These are phyloP conservation scores for Mortierella sp. DNA, from an alignment of 371 early-diverging fungal genomes.

Conservation along the genomic window DNA sequence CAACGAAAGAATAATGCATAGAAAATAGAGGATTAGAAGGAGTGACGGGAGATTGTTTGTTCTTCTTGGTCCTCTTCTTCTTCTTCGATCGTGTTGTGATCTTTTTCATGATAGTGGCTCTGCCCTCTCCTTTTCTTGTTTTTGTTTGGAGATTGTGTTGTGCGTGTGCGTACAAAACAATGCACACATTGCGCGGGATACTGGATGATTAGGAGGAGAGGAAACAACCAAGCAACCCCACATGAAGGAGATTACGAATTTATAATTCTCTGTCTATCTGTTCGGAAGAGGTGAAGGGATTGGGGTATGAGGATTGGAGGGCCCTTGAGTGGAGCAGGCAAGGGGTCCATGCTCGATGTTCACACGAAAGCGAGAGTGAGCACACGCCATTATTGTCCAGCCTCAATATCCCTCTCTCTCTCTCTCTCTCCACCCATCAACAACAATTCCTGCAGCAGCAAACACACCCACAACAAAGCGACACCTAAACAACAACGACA, in stretches of 20 bases:
- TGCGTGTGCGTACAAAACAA: not conserved
- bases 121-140: not conserved
- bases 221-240: not conserved
- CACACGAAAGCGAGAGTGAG: conserved; percentile 4
- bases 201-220: not conserved
- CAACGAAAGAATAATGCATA: not conserved
- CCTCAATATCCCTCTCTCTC: not conserved
- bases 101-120: conserved; percentile 5
- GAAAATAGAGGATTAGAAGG: not conserved
- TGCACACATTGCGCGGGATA: not conserved
- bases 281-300: not conserved
- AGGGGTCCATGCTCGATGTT: conserved; percentile 8
- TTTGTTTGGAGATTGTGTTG: not conserved
- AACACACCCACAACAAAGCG: not conserved
- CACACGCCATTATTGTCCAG: not conserved
- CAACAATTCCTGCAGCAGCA: not conserved
- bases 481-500: not conserved
- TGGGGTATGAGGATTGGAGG: not conserved
- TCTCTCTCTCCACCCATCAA: not conserved
- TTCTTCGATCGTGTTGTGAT: not conserved
- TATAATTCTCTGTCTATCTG: too few relatives aligned
- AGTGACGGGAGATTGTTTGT: not conserved
- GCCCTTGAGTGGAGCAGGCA: not conserved
- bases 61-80: not conserved
- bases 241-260: not conserved